Evolutionary conservation across 169 alveolate species (phyloP), one percentile per base, ranked within the genome.

Genomic region (Cryptosporidium muris): DNA sequence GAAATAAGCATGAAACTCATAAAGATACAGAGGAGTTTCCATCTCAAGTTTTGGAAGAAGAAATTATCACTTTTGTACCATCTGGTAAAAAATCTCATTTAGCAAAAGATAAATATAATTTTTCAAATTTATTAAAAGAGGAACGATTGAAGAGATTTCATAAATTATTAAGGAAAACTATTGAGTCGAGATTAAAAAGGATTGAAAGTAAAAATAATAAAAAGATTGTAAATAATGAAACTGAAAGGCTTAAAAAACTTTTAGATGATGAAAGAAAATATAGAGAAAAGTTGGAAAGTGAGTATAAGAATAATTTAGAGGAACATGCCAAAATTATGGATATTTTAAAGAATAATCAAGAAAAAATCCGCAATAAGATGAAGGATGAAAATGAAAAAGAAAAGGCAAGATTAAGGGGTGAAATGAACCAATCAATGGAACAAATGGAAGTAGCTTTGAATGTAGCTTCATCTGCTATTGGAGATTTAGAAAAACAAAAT

Each of bases 301-400:
- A 74, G 60, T 74, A 74, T 16, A 74, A 74, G 62, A 74, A 58
- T 16, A 74, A 74, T 54, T 60, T 74, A 40, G 85, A 74, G 14
- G 85, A 74, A 37, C 85, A 74, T 49, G 85, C 85, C 6, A 74
- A 74, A 58, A 74, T 74, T 16, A 9, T 74, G 25, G 85, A 74
- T 42, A 34, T 74, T n/a, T 16, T 74, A 40, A 74, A 74, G 51
- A 74, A 74, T 52, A 74, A 74, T 11, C 85, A 74, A 7, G 85
- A 58, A 8, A 74, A 74, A 37, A 16, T 74, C 37, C 85, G 85
- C 43, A 47, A 56, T 45, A 74, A 74, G 34, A 56, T 74, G 85
- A 63, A 74, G 74, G 85, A 74, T 34, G 85, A 74, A 36, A 54
- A 58, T 74, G 25, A 47, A 40, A 56, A 58, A 34, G 60, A 74